A percentile compares a stretch with the other conserved stretches of the same genome.
phyloP scores from a whole-genome alignment of 495 filamentous ascomycete species.

The Xylaria castorea region DNA sequence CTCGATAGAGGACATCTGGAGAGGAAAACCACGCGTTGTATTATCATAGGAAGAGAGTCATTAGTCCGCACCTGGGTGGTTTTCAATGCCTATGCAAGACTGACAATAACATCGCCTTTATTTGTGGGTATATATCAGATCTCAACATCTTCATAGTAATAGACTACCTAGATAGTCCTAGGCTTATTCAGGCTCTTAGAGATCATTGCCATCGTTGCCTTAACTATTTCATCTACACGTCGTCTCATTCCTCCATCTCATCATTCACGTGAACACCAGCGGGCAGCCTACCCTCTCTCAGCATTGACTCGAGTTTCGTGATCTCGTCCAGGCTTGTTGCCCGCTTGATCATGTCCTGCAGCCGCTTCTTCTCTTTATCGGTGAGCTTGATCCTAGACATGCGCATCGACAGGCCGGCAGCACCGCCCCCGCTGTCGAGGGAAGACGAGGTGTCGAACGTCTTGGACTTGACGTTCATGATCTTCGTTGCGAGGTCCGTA shows the following conservation, averaged over 20 bases:
- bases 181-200: background rate
- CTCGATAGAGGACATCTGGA: background rate
- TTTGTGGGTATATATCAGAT: conserved; percentile 26
- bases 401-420: conserved; percentile 59
- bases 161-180: background rate
- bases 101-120: conserved; percentile 6
- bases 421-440: conserved; percentile 47
- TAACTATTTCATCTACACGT: background rate
- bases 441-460: conserved; percentile 72
- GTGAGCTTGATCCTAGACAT: conserved; percentile 66
- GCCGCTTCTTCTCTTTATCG: conserved; percentile 45
- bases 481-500: conserved; percentile 83
- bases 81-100: background rate
- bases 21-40: background rate
- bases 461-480: conserved; percentile 85
- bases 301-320: conserved; percentile 78
- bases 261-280: conserved; percentile 62
- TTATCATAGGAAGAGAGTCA: background rate
- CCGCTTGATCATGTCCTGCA: conserved; percentile 72
- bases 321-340: conserved; percentile 90
- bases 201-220: background rate
- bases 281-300: conserved; percentile 86
- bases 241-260: conserved; percentile 61
- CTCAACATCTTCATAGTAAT: background rate
- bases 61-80: background rate